Evolutionary conservation across 106 monocot genomes (phyloP), one percentile per base, ranked within the genome.

Genomic region (Amphibolis antarctica): DNA sequence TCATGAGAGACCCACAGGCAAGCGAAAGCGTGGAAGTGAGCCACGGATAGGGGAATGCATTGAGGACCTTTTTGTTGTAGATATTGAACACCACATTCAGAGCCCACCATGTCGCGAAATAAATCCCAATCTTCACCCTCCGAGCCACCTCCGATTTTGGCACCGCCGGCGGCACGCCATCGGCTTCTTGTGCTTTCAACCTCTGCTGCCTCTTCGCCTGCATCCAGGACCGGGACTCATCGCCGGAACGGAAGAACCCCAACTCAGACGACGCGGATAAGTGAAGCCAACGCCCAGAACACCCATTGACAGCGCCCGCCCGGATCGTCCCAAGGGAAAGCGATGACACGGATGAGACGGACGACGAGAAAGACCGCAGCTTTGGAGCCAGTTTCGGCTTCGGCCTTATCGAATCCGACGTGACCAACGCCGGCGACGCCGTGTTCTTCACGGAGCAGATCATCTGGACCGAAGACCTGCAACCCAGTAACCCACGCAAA

Each of bases 31-130:
- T 92, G 12, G 86, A 92, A 14, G 86, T 92, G 18, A 87, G 79
- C 86, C 94, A 96, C 9, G 94, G 94, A 73, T 64, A 96, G 0
- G 94, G 94, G 55, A 84, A 96, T 1, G 84, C 94, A 59, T 96
- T 96, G 9, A 96, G 71, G 13, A 96, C 94, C 76, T 96, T 96
- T 75, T 96, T 96, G 76, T 96, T 96, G 71, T 96, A 96, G 36
- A 96, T 96, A 55, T 96, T 96, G 77, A 96, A 96, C 13, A 96
- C 89, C 46, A 96, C 94, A 57, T 96, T 96, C 51, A 96, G 64
- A 19, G 94, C 83, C 94, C 94, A 96, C 94, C 94, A 96, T 10
- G 82, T 89, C 58, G 84, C 94, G 42, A 96, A 96, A 66, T 96
- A 96, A 27, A 86, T 64, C 59, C 83, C 86, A 68, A 96, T 96